Percentiles rank a stretch among this genome's conserved stretches.
These are phyloP conservation scores for Drechslerella stenobrocha DNA, from an alignment of 2,329 filamentous ascomycete species.

Conservation along the genomic window DNA sequence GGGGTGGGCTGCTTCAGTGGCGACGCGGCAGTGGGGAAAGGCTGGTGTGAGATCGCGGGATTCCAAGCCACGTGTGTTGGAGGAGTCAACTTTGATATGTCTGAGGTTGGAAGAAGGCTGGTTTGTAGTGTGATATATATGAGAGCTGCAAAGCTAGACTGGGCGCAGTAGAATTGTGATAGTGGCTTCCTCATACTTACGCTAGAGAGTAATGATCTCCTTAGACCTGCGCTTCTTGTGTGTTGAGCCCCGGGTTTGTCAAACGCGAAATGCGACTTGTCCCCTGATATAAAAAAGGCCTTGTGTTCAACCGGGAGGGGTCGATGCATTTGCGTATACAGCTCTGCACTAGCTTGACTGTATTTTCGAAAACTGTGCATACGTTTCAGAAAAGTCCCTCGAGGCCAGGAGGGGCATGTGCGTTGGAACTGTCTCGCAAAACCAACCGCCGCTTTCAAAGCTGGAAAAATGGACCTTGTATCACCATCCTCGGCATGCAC, in stretches of 20 bases:
- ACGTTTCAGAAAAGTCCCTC: slow-evolving; percentile 39
- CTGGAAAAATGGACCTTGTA: background rate
- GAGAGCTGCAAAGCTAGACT: too few relatives aligned
- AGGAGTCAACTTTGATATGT: too few relatives aligned
- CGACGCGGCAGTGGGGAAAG: background rate
- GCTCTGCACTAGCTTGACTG: slow-evolving; percentile 1
- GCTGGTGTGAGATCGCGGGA: background rate
- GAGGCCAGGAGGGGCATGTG: slow-evolving; percentile 10
- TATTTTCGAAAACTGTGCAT: background rate
- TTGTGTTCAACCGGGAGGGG: background rate
- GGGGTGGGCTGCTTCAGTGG: background rate
- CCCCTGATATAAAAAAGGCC: background rate
- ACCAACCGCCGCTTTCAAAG: too few relatives aligned
- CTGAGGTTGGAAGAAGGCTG: too few relatives aligned
- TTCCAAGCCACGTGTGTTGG: background rate
- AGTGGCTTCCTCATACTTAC: too few relatives aligned
- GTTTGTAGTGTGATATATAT: too few relatives aligned
- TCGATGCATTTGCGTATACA: background rate
- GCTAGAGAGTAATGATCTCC: too few relatives aligned
- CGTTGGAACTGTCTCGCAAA: too few relatives aligned
- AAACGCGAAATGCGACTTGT: too few relatives aligned
- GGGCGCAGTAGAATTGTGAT: too few relatives aligned
- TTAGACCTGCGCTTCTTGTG: too few relatives aligned
- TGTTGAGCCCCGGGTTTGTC: too few relatives aligned
- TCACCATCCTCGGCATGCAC: background rate